These are phyloP conservation scores for Coemansia sp. DNA, from an alignment of 192 early-diverging fungal species.

Conservation along the genomic window DNA sequence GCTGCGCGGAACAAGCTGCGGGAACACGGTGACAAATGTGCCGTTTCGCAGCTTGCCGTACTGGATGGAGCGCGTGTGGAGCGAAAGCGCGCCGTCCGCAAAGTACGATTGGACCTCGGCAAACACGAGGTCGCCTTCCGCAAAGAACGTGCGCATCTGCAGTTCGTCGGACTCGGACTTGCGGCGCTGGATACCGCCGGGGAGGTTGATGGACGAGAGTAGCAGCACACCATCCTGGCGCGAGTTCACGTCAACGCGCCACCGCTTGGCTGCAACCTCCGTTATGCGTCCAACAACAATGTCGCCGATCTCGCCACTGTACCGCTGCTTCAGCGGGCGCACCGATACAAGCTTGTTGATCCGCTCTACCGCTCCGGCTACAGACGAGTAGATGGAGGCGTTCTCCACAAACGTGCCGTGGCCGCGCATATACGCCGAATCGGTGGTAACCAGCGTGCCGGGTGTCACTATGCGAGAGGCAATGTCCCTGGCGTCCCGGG, in stretches of 20 bases:
- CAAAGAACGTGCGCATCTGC: conserved; percentile 93
- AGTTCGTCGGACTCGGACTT: conserved; percentile 96
- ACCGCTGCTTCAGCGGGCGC: conserved; percentile 83
- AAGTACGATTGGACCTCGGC: conserved; percentile 89
- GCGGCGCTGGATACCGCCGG: conserved; percentile 92
- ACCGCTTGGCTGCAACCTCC: conserved; percentile 87
- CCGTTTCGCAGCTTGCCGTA: conserved; percentile 89
- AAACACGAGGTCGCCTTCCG: conserved; percentile 92
- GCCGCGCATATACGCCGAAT: conserved; percentile 59
- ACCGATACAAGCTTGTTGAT: conserved; percentile 97
- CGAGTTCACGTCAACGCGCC: conserved; percentile 92
- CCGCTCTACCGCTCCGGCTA: conserved; percentile 89
- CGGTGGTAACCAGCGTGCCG: conserved; percentile 46
- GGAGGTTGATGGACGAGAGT: conserved; percentile 90
- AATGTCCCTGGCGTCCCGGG: conserved; percentile 9
- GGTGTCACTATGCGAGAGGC: conserved; percentile 50
- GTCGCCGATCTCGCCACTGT: conserved; percentile 93
- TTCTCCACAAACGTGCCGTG: conserved; percentile 87
- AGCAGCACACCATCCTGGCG: conserved; percentile 85
- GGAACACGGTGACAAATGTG: conserved; percentile 83
- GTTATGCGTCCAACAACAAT: conserved; percentile 95
- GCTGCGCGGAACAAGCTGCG: conserved; percentile 84
- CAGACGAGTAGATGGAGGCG: conserved; percentile 75
- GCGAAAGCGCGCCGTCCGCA: conserved; percentile 80
- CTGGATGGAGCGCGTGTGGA: conserved; percentile 89